Conservation (phyloP, 306 rosid species). For the Castanea mollissima region DNA sequence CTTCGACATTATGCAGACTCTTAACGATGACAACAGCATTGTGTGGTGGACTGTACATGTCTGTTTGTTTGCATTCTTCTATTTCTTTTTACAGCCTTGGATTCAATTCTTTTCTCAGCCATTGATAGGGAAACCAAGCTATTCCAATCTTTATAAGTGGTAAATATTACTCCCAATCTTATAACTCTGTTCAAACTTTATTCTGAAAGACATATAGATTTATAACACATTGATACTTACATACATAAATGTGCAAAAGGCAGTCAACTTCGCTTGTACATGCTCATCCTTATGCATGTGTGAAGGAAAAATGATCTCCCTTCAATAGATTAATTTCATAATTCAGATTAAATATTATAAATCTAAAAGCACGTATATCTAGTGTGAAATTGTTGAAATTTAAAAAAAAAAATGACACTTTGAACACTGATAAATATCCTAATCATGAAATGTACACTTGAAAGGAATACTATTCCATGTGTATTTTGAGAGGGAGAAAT, state of each 20-base stretch:
- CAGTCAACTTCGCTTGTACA: too few species aligned
- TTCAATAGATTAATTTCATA: too few species aligned
- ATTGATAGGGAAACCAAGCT: conserved; percentile 85
- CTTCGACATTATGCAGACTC: conserved; percentile 80
- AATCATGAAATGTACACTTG: too few species aligned
- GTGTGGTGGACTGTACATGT: conserved; percentile 92
- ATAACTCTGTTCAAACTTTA: not conserved
- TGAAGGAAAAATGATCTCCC: too few species aligned
- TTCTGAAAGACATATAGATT: too few species aligned
- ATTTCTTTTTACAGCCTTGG: conserved; percentile 75
- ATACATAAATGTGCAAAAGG: too few species aligned
- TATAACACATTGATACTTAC: too few species aligned
- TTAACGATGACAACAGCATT: conserved; percentile 73
- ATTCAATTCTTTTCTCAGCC: conserved; percentile 48
- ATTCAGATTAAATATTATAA: not conserved
- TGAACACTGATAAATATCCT: too few species aligned
- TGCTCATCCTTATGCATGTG: too few species aligned
- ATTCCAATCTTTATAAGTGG: conserved; percentile 90
- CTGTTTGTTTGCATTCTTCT: conserved; percentile 82
- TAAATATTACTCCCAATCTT: conserved; percentile 17
- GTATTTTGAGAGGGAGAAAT: too few species aligned
- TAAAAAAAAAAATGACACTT: rapidly evolving
- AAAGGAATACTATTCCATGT: too few species aligned
- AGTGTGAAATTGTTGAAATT: rapidly evolving
- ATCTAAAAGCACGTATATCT: rapidly evolving